Evolutionary conservation across 805 yeast genomes (phyloP).

Genomic region (Metschnikowia similis): DNA sequence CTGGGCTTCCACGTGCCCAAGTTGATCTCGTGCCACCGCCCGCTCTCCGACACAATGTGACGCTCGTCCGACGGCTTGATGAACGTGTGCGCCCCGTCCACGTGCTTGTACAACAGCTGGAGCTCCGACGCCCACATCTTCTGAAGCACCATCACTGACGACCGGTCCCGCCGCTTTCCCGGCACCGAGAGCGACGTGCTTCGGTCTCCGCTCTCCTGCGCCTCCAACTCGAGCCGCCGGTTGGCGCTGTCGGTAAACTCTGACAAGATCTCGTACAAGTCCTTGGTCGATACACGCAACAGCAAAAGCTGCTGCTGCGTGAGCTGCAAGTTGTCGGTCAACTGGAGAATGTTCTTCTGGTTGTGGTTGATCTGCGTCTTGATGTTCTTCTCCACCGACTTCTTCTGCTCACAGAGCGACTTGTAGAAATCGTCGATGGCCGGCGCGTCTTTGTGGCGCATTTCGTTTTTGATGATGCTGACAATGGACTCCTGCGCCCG

Average conservation of each 20-base stretch:
- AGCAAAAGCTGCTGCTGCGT: conserved; percentile 62
- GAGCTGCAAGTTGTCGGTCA: conserved; percentile 55
- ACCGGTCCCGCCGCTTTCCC: conserved; percentile 49
- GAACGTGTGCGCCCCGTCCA: conserved; percentile 85
- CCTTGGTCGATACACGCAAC: conserved; percentile 57
- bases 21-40: conserved; percentile 83
- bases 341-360: conserved; percentile 54
- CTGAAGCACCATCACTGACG: conserved; percentile 68
- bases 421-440: conserved; percentile 69
- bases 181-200: conserved; percentile 8
- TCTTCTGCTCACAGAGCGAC: conserved; percentile 45
- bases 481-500: conserved; percentile 13
- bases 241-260: conserved; percentile 61
- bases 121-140: conserved; percentile 78
- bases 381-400: conserved; percentile 51
- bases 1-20: conserved; percentile 80
- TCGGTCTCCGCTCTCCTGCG: conserved; percentile 3
- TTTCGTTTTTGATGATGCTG: conserved; percentile 27
- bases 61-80: conserved; percentile 74
- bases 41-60: conserved; percentile 73
- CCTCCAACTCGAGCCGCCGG: conserved; percentile 42
- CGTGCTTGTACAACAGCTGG: conserved; percentile 67
- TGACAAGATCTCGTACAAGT: conserved; percentile 54
- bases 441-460: conserved; percentile 63
- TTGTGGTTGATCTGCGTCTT: conserved; percentile 58